phyloP scores from a whole-genome alignment of 305 asterid genomes.

The Ruellia speciosa region DNA sequence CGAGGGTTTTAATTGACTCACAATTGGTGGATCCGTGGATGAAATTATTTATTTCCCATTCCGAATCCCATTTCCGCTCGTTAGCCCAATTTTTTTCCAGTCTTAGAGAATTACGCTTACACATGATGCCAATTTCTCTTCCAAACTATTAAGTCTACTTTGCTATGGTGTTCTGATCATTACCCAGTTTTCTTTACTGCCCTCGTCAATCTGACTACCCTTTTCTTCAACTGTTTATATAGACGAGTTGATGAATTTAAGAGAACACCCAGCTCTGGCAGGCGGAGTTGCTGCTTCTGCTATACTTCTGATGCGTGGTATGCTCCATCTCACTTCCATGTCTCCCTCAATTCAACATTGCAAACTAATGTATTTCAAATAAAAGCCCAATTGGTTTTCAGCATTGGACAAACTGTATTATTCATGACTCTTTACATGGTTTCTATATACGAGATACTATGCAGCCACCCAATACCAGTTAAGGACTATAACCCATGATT shows the following conservation, averaged over 20 bases:
- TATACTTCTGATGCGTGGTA: slow-evolving; percentile 74
- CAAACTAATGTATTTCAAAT: background rate
- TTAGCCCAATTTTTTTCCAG: too few species aligned
- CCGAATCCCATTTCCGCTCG: too few species aligned
- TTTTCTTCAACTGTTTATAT: slow-evolving; percentile 14
- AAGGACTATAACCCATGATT: too few species aligned
- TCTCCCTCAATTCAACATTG: background rate
- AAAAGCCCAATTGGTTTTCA: background rate
- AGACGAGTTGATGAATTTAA: slow-evolving; percentile 51
- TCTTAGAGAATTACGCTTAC: too few species aligned
- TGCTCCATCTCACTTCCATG: slow-evolving; percentile 7
- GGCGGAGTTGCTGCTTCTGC: slow-evolving; percentile 65
- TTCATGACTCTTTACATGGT: too few species aligned
- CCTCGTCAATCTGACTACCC: slow-evolving; percentile 13
- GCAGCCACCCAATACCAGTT: too few species aligned
- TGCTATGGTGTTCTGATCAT: background rate
- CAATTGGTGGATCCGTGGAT: too few species aligned
- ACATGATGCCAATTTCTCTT: too few species aligned
- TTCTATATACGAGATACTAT: too few species aligned
- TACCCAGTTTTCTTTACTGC: background rate
- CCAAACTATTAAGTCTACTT: too few species aligned
- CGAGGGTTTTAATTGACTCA: too few species aligned
- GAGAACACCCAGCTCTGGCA: slow-evolving; percentile 58
- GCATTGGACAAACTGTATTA: slow-evolving; percentile 1
- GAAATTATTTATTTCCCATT: too few species aligned